Evolutionary conservation across 768 basidiomycete genomes (phyloP).

Genomic region (Leucosporidium yakuticum): DNA sequence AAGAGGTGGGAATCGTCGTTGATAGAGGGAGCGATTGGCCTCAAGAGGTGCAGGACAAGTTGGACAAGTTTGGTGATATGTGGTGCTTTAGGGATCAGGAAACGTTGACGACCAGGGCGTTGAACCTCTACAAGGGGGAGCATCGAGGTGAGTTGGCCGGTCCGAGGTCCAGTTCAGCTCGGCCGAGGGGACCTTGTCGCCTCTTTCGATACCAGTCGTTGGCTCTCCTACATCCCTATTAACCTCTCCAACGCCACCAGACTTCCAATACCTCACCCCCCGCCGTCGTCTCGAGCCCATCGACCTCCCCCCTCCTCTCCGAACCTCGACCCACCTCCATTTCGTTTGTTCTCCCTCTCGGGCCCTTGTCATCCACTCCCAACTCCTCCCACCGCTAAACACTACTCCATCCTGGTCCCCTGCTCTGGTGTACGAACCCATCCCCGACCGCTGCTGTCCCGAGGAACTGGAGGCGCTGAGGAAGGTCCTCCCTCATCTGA

Average conservation of each 20-base stretch:
- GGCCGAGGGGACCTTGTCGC: background rate
- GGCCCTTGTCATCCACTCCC: slow-evolving; percentile 60
- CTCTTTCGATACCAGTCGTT: too few species aligned
- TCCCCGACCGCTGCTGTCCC: slow-evolving; percentile 77
- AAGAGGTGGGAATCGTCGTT: slow-evolving; percentile 70
- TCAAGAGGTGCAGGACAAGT: slow-evolving; percentile 50
- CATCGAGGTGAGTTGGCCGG: slow-evolving; percentile 53
- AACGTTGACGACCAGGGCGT: slow-evolving; percentile 60
- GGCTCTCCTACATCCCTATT: too few species aligned
- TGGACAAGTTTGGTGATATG: slow-evolving; percentile 67
- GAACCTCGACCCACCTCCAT: slow-evolving; percentile 57
- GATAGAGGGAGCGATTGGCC: slow-evolving; percentile 78
- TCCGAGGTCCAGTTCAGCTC: slow-evolving; percentile 15
- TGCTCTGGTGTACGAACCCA: slow-evolving; percentile 71
- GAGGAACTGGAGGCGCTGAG: slow-evolving; percentile 66
- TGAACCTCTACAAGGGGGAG: slow-evolving; percentile 71
- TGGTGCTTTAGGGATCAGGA: slow-evolving; percentile 65
- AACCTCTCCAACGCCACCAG: too few species aligned
- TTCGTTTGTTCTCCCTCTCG: slow-evolving; percentile 78
- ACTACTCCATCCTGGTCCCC: slow-evolving; percentile 56
- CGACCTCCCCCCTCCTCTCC: slow-evolving; percentile 59
- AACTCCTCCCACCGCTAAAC: slow-evolving; percentile 50
- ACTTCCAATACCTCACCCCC: slow-evolving; percentile 72
- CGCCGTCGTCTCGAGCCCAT: slow-evolving; percentile 63
- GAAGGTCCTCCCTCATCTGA: slow-evolving; percentile 55